Base-by-base conservation (phyloP, 352 stramenopile species). In the Poterioochromonas sp. region DNA sequence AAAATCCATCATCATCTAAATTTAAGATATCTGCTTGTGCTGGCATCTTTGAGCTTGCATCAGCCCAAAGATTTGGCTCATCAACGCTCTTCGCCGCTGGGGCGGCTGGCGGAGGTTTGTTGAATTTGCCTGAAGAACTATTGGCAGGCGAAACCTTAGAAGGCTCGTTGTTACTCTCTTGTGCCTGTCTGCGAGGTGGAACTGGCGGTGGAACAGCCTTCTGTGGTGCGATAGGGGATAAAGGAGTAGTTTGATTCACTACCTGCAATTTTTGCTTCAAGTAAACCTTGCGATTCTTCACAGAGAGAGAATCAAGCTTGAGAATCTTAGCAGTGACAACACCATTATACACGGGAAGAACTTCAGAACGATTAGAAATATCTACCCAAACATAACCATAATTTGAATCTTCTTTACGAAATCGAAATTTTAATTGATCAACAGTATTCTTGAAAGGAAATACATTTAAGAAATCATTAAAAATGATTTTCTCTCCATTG, bases 331-430 rank as follows among this genome's bases (percentile, higher is more conserved):
- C 65, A 3, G n/a, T 35, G 12, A 74, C 40, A 37, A 39, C 32
- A 12, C 40, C 65, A 22, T 58, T 5, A 54, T 74, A 54, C 3
- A 54, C 20, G 5, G 65, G 65, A 40, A 74, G 65, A 8, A 34
- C 15, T n/a, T 51, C 43, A 11, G 65, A 51, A 37, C 0, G 40
- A 54, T 51, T 26, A 47, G 35, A 32, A 34, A 74, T 74, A 54
- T 74, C 65, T 35, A 40, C 22, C 65, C 65, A 74, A 37, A 35
- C 41, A 39, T 58, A 74, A 20, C 40, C 65, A 37, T 40, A 54
- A 32, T 11, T 8, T 35, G 35, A 12, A 54, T 74, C 65, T 15
- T 51, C 39, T 12, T 12, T 39, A 54, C n/a, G 37, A n/a, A 74
- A 74, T 58, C 65, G 37, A 18, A 58, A 74, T 29, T 58, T 8